phyloP scores from a whole-genome alignment of 2,329 filamentous ascomycete species.

The Beauveria brongniartii region DNA sequence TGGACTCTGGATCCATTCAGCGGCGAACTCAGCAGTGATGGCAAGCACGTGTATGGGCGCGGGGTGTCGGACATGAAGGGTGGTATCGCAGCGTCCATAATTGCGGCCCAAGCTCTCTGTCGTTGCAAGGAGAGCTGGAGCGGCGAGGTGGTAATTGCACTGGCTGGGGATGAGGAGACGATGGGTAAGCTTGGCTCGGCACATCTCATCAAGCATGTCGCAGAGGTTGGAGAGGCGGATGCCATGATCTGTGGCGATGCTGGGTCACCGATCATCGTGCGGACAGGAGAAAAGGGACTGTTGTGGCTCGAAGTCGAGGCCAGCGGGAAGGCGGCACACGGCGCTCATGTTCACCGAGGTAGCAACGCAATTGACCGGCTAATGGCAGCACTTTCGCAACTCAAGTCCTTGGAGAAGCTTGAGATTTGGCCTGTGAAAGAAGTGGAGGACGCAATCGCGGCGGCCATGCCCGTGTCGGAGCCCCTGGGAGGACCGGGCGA shows the following conservation, averaged over 20 bases:
- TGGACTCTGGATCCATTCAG: slow-evolving; percentile 9
- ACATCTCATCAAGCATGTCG: slow-evolving; percentile 8
- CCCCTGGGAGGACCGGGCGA: slow-evolving; percentile 10
- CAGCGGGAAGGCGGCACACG: slow-evolving; percentile 10
- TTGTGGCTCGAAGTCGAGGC: slow-evolving; percentile 12
- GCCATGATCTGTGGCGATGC: slow-evolving; percentile 13
- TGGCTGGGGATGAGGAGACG: slow-evolving; percentile 13
- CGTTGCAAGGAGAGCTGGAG: slow-evolving; percentile 5
- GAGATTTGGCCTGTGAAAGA: neutral
- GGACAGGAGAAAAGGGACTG: slow-evolving; percentile 13
- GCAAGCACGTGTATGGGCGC: slow-evolving; percentile 11
- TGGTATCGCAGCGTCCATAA: slow-evolving; percentile 11
- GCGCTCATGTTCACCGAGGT: slow-evolving; percentile 12
- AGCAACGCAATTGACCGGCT: slow-evolving; percentile 11
- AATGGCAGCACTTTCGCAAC: neutral
- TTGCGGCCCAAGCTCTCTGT: slow-evolving; percentile 4
- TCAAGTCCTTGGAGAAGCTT: slow-evolving; percentile 10
- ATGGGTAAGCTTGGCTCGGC: slow-evolving; percentile 12
- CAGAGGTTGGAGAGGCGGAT: slow-evolving; percentile 4
- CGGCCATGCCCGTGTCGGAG: slow-evolving; percentile 10
- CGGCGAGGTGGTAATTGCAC: slow-evolving; percentile 11
- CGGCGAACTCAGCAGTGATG: slow-evolving; percentile 11
- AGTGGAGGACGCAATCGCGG: neutral
- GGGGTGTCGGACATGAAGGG: slow-evolving; percentile 14
- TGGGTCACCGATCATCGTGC: slow-evolving; percentile 10